Evolutionary conservation across 768 basidiomycete genomes (phyloP).

Genomic region (Mycena pura): DNA sequence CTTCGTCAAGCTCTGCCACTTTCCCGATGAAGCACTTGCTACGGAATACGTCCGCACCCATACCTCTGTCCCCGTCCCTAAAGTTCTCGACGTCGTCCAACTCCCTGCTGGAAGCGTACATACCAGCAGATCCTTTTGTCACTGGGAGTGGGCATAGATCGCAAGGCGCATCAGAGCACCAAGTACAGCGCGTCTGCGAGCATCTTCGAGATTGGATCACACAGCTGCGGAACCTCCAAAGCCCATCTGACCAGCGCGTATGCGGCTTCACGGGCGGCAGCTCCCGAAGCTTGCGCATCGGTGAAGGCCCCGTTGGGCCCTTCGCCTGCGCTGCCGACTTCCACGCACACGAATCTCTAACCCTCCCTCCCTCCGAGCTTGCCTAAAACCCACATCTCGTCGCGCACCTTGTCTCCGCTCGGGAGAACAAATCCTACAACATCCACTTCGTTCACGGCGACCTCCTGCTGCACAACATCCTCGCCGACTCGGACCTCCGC

Average conservation of each 20-base stretch:
- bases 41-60: conserved; percentile 21
- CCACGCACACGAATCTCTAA: conserved; percentile 6
- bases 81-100: conserved; percentile 17
- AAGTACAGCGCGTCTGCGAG: conserved; percentile 6
- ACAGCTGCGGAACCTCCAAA: conserved; percentile 13
- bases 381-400: neutral
- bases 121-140: conserved; percentile 4
- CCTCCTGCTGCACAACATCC: conserved; percentile 43
- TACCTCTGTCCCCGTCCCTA: conserved; percentile 24
- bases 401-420: neutral
- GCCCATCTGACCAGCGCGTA: conserved; percentile 16
- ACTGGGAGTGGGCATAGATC: conserved; percentile 2
- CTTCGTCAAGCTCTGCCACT: conserved; percentile 16
- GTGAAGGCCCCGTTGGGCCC: conserved; percentile 11
- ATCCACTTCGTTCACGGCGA: conserved; percentile 43
- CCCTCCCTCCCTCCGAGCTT: neutral
- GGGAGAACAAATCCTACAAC: conserved; percentile 8
- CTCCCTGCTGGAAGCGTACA: neutral
- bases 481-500: conserved; percentile 33
- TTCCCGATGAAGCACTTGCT: conserved; percentile 16
- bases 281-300: conserved; percentile 11
- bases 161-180: neutral
- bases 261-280: conserved; percentile 16
- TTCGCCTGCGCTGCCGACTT: conserved; percentile 12
- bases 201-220: conserved; percentile 12